Evolutionary conservation across 2,329 filamentous ascomycete species (phyloP), one percentile per base, ranked within the genome.

Genomic region (Alternaria sp.): DNA sequence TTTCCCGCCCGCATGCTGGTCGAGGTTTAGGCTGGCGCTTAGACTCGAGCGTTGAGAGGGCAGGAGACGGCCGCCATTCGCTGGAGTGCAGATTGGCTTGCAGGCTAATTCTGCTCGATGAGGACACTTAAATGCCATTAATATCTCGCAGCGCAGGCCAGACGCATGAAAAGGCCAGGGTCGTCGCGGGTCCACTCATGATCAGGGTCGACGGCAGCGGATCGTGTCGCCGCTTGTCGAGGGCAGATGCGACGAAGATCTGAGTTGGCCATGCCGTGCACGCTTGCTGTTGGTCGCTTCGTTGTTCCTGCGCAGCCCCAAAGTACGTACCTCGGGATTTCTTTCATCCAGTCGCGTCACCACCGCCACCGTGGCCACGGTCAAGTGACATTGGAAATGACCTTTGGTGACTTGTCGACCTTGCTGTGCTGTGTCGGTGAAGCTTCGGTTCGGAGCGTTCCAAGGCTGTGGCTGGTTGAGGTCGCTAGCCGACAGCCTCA

Each of bases 21-120:
- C 65, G 57, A 63, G 65, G 67, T 59, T 57, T 59, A 55, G 57
- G 64, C 68, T 68, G 74, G 76, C 75, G 75, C 74, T 74, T 79
- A 77, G 56, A 71, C 69, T 60, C 60, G 59, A 70, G 67, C 63
- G 69, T 65, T 71, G 69, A 70, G 68, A 69, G 68, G 51, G 64
- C 65, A 60, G 62, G 49, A 67, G 65, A 58, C 62, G 64, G 63
- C 66, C 57, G 62, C 68, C 63, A 77, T 78, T 77, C 68, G 74
- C 68, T 66, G 69, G 46, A 27, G 53, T 48, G 60, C 63, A 60
- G 60, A 62, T 63, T 64, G 57, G 32, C 40, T 45, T 54, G 20
- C 20, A 44, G 48, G 63, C 72, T 70, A 75, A 76, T 67, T 67
- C 38, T 18, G 57, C 74, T 63, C 34, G 11, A 74, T 69, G n/a